These are phyloP conservation scores for Buxus sempervirens DNA, from an alignment of 164 flowering plant genomes.

Conservation along the genomic window DNA sequence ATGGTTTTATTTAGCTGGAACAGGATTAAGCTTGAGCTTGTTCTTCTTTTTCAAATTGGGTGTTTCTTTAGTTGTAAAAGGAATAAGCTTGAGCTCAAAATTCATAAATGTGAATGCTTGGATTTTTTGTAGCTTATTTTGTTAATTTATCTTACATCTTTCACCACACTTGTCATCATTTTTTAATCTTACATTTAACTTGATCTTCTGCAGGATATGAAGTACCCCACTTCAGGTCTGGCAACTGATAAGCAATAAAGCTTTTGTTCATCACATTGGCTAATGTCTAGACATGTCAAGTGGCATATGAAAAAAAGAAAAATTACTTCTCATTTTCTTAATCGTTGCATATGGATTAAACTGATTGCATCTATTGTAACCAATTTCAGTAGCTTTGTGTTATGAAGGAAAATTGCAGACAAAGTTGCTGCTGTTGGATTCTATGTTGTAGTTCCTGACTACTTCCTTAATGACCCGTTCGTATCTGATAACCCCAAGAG, in stretches of 20 bases:
- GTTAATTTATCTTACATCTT: too few relatives aligned
- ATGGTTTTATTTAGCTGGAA: too few relatives aligned
- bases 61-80: too few relatives aligned
- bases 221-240: slow-evolving; percentile 52
- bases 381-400: neutral
- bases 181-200: neutral
- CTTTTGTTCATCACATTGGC: too few relatives aligned
- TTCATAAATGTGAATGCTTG: neutral
- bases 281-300: too few relatives aligned
- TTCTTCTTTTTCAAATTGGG: too few relatives aligned
- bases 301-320: too few relatives aligned
- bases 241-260: neutral
- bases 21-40: too few relatives aligned
- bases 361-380: neutral
- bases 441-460: slow-evolving; percentile 42
- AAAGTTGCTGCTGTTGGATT: slow-evolving; percentile 43
- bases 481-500: slow-evolving; percentile 13
- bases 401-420: slow-evolving; percentile 39
- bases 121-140: neutral
- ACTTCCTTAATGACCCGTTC: slow-evolving; percentile 34
- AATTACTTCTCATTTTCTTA: too few relatives aligned
- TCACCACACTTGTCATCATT: neutral
- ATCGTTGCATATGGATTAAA: neutral
- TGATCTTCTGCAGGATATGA: slow-evolving; percentile 44
- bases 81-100: neutral